Evolutionary conservation across 345 rosid genomes (phyloP).

Genomic region (Nephelium lappaceum): DNA sequence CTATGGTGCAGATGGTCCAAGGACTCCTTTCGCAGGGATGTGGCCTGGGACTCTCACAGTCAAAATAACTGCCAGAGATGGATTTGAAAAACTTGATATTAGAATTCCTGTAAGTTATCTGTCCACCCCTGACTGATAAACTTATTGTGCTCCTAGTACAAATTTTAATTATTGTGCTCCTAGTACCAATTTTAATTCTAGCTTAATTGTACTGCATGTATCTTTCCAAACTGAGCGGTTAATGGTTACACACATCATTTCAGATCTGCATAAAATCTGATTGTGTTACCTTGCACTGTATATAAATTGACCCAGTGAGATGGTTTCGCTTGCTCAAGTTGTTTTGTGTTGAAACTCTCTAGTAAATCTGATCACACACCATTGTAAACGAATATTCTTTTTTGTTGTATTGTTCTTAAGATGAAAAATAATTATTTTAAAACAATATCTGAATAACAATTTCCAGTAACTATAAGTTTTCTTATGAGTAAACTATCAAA

Average conservation of each 20-base stretch:
- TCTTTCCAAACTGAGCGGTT: neutral
- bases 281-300: neutral
- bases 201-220: neutral
- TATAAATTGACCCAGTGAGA: neutral
- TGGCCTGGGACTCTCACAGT: conserved; percentile 86
- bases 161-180: neutral
- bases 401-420: neutral
- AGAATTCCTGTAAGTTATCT: conserved; percentile 77
- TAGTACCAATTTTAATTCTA: neutral
- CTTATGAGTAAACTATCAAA: neutral
- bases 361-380: too few relatives aligned
- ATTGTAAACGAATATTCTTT: neutral
- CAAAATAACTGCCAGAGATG: conserved; percentile 81
- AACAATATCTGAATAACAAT: too few relatives aligned
- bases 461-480: neutral
- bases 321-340: neutral
- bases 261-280: neutral
- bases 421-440: too few relatives aligned
- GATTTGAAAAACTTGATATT: conserved; percentile 80
- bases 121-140: neutral
- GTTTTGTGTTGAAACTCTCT: too few relatives aligned
- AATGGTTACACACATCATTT: conserved; percentile 2
- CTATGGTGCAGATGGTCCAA: conserved; percentile 60
- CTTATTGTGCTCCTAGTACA: neutral
- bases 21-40: conserved; percentile 67